phyloP scores from a whole-genome alignment of 1,284 basidiomycete species.

The Apiotrichum akiyoshidainum region DNA sequence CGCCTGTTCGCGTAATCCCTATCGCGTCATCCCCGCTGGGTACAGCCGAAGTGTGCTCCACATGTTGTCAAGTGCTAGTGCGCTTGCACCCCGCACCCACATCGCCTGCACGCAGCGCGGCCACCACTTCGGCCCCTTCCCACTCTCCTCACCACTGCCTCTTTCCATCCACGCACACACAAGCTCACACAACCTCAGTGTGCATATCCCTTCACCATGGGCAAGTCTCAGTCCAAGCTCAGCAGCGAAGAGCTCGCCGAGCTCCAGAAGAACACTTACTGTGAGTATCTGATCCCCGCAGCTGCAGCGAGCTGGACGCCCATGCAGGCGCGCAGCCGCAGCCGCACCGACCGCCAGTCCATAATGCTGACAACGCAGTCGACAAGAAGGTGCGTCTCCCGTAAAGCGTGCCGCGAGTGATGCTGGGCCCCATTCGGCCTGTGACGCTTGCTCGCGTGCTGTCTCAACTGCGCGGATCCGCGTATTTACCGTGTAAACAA shows the following conservation, averaged over 20 bases:
- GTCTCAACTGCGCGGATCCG: background rate
- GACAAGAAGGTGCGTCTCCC: conserved; percentile 71
- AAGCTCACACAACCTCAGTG: background rate
- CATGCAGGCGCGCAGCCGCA: background rate
- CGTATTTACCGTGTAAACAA: background rate
- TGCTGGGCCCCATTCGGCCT: background rate
- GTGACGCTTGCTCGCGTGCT: background rate
- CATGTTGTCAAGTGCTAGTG: too few species aligned
- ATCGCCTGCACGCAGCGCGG: too few species aligned
- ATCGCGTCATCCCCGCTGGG: too few species aligned
- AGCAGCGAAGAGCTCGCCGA: conserved; percentile 91
- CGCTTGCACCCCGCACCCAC: too few species aligned
- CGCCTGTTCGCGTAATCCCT: too few species aligned
- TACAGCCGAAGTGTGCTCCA: too few species aligned
- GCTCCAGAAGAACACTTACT: conserved; percentile 98
- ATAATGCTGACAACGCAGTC: conserved; percentile 58
- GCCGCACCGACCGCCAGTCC: background rate
- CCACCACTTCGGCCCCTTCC: too few species aligned
- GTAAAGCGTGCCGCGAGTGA: background rate
- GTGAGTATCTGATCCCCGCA: conserved; percentile 57
- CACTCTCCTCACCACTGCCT: too few species aligned
- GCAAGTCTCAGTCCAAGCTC: conserved; percentile 96
- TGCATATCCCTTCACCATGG: conserved; percentile 55
- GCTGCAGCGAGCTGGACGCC: background rate
- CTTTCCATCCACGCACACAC: background rate